Conservation (phyloP, 208 protist species). For the Leishmania gerbilli region DNA sequence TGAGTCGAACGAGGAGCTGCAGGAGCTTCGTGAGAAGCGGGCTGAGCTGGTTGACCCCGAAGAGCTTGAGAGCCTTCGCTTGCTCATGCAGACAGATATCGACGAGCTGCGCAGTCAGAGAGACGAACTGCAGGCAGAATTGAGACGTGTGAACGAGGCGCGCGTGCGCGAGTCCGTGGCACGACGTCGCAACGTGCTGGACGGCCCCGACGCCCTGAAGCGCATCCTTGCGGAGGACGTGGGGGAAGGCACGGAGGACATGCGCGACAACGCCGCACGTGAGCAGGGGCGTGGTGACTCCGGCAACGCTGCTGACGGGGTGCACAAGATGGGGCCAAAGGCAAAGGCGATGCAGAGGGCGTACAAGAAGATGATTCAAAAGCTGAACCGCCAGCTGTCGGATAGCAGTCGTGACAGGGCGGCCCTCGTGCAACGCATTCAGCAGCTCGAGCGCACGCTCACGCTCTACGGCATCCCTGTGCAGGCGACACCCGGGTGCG, state of each 20-base stretch:
- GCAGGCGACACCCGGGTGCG: background rate
- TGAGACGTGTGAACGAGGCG: slow-evolving; percentile 44
- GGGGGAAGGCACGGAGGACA: background rate
- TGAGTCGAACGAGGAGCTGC: slow-evolving; percentile 49
- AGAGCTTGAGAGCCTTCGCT: slow-evolving; percentile 73
- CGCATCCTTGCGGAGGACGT: slow-evolving; percentile 31
- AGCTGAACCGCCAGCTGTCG: slow-evolving; percentile 64
- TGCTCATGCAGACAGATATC: slow-evolving; percentile 78
- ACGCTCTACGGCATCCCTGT: slow-evolving; percentile 21
- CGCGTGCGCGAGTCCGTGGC: slow-evolving; percentile 21
- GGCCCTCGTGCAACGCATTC: slow-evolving; percentile 40
- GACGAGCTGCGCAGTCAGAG: slow-evolving; percentile 67
- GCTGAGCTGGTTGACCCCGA: slow-evolving; percentile 57
- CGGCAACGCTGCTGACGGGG: slow-evolving; percentile 10
- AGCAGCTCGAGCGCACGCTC: slow-evolving; percentile 36
- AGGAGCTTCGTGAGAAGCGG: slow-evolving; percentile 41
- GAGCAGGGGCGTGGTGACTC: background rate
- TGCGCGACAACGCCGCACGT: background rate
- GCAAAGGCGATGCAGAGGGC: slow-evolving; percentile 34
- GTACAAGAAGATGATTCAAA: slow-evolving; percentile 61
- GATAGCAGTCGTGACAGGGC: slow-evolving; percentile 48
- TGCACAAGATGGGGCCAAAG: slow-evolving; percentile 15
- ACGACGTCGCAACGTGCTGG: slow-evolving; percentile 18
- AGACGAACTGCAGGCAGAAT: slow-evolving; percentile 45
- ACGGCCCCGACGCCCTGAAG: slow-evolving; percentile 23